These are phyloP conservation scores for Ottelia alismoides DNA, from an alignment of 106 monocot species.

Conservation along the genomic window DNA sequence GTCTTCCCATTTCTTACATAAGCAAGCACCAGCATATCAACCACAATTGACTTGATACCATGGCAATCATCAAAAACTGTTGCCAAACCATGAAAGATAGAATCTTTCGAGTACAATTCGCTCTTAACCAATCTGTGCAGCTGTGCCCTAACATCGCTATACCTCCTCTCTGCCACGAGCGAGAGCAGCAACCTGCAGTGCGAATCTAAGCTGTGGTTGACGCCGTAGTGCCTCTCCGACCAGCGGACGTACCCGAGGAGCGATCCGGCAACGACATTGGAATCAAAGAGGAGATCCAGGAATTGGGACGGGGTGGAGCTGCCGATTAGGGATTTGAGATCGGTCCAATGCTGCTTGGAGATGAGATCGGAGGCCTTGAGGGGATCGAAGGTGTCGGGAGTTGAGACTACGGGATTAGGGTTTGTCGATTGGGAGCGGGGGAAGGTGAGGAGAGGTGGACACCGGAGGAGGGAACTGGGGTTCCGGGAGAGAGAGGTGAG, in stretches of 20 bases:
- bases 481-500: no score
- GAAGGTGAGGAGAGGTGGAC: no score
- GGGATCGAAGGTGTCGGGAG: slow-evolving; percentile 6
- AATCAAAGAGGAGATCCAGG: slow-evolving; percentile 13
- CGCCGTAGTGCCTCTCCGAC: slow-evolving; percentile 11
- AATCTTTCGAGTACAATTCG: slow-evolving; percentile 16
- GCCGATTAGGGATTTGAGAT: slow-evolving; percentile 25
- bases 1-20: slow-evolving; percentile 20
- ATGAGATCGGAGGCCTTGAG: slow-evolving; percentile 20
- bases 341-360: slow-evolving; percentile 32
- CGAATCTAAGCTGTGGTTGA: slow-evolving; percentile 21
- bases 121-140: slow-evolving; percentile 13
- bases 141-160: slow-evolving; percentile 16
- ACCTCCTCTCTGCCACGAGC: slow-evolving; percentile 16
- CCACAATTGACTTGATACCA: slow-evolving; percentile 31
- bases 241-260: slow-evolving; percentile 22
- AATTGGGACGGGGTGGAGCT: slow-evolving; percentile 8
- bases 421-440: no score
- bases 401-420: no score
- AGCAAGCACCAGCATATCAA: slow-evolving; percentile 63
- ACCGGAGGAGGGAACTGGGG: no score
- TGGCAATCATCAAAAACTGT: slow-evolving; percentile 15
- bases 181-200: slow-evolving; percentile 37
- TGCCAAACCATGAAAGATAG: slow-evolving; percentile 27
- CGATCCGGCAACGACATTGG: background rate